Conservation (phyloP, 1,139 yeast species). For the Diutina scorzettiae region DNA sequence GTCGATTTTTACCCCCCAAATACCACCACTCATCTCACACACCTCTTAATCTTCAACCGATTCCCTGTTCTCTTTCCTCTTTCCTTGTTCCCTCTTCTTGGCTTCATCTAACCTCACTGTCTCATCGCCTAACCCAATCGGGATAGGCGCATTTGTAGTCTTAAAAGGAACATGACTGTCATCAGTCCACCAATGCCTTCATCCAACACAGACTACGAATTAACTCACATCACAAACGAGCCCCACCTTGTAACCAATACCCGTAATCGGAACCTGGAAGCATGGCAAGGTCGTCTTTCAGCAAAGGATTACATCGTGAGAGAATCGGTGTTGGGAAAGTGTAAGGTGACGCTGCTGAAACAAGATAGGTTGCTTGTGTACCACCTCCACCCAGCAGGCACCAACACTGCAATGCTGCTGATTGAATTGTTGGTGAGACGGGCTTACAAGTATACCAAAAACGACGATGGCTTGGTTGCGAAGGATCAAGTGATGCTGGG, state of each 20-base stretch:
- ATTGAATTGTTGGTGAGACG: slow-evolving; percentile 26
- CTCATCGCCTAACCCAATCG: too few relatives aligned
- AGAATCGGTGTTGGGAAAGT: slow-evolving; percentile 31
- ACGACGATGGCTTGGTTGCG: slow-evolving; percentile 9
- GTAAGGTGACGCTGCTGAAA: slow-evolving; percentile 17
- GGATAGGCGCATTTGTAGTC: too few relatives aligned
- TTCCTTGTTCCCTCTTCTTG: too few relatives aligned
- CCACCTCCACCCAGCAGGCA: slow-evolving; percentile 16
- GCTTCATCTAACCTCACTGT: too few relatives aligned
- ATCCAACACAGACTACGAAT: slow-evolving; percentile 7
- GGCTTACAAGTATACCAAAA: slow-evolving; percentile 9
- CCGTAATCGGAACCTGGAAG: slow-evolving; percentile 29
- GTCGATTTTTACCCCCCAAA: too few relatives aligned
- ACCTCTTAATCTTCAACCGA: too few relatives aligned
- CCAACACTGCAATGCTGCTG: slow-evolving; percentile 19
- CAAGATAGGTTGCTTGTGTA: slow-evolving; percentile 21
- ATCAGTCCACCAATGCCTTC: too few relatives aligned
- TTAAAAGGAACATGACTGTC: too few relatives aligned
- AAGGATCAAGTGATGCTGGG: slow-evolving; percentile 26
- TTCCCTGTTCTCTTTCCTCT: too few relatives aligned
- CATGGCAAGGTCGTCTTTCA: slow-evolving; percentile 43
- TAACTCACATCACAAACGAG: slow-evolving; percentile 14
- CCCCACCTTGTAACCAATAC: slow-evolving; percentile 36
- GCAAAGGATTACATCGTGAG: slow-evolving; percentile 38
- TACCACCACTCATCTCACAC: too few relatives aligned